These are phyloP conservation scores for Biancaea sappan DNA, from an alignment of 306 rosid genomes.

Conservation along the genomic window DNA sequence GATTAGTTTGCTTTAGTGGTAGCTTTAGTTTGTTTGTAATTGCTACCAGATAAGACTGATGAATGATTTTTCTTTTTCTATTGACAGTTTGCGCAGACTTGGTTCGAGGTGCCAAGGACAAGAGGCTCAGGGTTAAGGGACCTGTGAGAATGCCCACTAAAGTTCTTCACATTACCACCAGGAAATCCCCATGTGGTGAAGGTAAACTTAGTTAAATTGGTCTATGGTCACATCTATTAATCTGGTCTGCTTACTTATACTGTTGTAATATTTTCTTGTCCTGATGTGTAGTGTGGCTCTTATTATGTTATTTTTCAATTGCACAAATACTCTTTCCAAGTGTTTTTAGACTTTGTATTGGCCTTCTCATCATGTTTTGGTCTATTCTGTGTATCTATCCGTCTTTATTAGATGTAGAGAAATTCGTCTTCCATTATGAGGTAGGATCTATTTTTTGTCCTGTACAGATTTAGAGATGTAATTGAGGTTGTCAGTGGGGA, in stretches of 20 bases:
- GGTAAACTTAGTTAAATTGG: slow-evolving; percentile 36
- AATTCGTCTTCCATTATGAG: not conserved
- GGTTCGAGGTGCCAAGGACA: slow-evolving; percentile 89
- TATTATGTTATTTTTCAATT: not conserved
- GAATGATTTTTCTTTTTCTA: not conserved
- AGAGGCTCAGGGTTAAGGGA: slow-evolving; percentile 81
- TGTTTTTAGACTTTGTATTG: not conserved
- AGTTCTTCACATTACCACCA: slow-evolving; percentile 75
- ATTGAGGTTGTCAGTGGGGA: not conserved
- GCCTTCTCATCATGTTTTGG: not conserved
- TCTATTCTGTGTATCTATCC: not conserved
- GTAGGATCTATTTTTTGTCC: not conserved
- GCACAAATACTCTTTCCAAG: not conserved
- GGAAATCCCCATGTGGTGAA: slow-evolving; percentile 96
- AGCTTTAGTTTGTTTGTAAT: not conserved
- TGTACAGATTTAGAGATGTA: not conserved
- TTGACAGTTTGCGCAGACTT: slow-evolving; percentile 73
- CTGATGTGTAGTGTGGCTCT: not conserved
- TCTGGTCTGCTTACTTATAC: not conserved
- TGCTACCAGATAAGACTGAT: not conserved
- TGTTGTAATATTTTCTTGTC: not conserved
- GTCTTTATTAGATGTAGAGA: not conserved
- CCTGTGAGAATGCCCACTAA: slow-evolving; percentile 93
- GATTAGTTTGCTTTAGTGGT: not conserved
- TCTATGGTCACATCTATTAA: not conserved